Base-by-base conservation (phyloP, 2,329 filamentous ascomycete genomes). In the Pseudocercospora vitis region DNA sequence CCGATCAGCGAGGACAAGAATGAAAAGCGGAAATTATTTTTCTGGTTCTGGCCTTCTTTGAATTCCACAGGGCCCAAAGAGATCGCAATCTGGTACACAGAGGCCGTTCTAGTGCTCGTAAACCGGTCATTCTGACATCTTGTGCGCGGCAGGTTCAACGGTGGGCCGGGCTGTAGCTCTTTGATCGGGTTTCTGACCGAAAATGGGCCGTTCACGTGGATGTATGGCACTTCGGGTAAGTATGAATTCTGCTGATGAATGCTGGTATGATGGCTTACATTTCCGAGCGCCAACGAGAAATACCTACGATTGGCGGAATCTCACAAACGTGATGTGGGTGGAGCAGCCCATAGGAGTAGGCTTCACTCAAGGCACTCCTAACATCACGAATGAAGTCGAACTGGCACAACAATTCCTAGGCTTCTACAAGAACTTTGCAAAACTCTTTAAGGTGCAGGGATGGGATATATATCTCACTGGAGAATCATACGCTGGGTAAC, bases 241-340 rank as follows among this genome's bases (percentile, higher is more conserved):
- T 39, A 37, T 6, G 21, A 3, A 8, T 24, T 6, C 19, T n/a
- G n/a, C 14, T 23, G 7, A 6, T 40, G 37, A 32, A n/a, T 6
- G n/a, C 23, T 14, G 44, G 5, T 32, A n/a, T 7, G 4, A 18
- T 9, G 9, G 7, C 19, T 52, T n/a, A 52, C 50, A 12, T 9
- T 6, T 16, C 16, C 7, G 7, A 52, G 50, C 18, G 7, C 50
- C 54, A 5, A 29, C 48, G 7, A 8, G 14, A n/a, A 57, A 57
- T 33, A 24, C 39, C 5, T 57, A 57, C 32, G 50, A 45, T 18
- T 57, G 54, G 54, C 32, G 46, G 4, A 86, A 86, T 49, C 71
- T 92, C 29, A 88, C 87, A 52, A 90, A 91, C 69, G 81, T 91
- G 63, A 74, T 94, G 40, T 94, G 84, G 81, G 78, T 80, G 11